phyloP scores from a whole-genome alignment of 176 grass and related monocot species.

The Lolium rigidum region DNA sequence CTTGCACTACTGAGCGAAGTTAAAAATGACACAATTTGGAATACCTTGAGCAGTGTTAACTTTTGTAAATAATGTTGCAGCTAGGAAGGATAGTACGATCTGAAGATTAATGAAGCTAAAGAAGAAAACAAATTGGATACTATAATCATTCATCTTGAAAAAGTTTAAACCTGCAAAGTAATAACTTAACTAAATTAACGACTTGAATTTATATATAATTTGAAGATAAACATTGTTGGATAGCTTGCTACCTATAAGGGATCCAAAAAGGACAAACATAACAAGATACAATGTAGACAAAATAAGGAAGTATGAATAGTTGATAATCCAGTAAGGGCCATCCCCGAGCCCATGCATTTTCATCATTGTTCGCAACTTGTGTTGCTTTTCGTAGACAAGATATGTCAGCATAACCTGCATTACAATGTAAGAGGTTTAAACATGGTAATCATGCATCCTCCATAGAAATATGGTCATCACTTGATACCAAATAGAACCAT shows the following conservation, averaged over 20 bases:
- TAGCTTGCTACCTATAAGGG: conserved; percentile 61
- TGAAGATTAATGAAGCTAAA: conserved; percentile 91
- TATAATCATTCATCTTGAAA: conserved; percentile 79
- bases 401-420: conserved; percentile 84
- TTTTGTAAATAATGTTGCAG: conserved; percentile 73
- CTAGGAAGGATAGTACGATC: conserved; percentile 77
- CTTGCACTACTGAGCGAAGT: conserved; percentile 16
- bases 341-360: conserved; percentile 94
- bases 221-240: too few relatives aligned
- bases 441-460: too few relatives aligned
- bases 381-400: conserved; percentile 92
- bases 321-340: conserved; percentile 92
- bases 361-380: conserved; percentile 95
- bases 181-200: neutral
- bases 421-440: conserved; percentile 31
- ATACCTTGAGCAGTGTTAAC: conserved; percentile 87
- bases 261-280: conserved; percentile 82
- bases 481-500: too few relatives aligned
- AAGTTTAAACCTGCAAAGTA: conserved; percentile 71
- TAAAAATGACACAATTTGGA: conserved; percentile 23
- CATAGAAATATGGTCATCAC: too few relatives aligned
- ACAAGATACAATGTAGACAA: conserved; percentile 77
- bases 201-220: too few relatives aligned
- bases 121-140: conserved; percentile 90
- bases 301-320: conserved; percentile 82